These are phyloP conservation scores for Tilletia indica DNA, from an alignment of 1,284 basidiomycete species.

Conservation along the genomic window DNA sequence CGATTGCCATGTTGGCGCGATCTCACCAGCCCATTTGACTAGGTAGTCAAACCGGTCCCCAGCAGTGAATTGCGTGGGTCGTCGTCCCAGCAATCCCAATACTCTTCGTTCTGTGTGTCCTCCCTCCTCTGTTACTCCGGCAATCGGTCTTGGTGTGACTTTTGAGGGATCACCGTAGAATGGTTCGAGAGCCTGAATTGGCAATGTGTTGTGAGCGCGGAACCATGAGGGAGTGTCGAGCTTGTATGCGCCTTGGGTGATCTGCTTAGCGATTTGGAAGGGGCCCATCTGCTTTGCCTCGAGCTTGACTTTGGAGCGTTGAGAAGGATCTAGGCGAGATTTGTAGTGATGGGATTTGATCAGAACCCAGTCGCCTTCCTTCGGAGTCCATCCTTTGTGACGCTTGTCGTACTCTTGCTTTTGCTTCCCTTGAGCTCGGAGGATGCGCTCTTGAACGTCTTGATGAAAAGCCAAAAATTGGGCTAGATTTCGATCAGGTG, in stretches of 20 bases:
- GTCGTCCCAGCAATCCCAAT: not conserved
- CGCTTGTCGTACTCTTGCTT: not conserved
- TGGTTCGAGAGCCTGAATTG: not conserved
- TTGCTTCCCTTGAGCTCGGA: not conserved
- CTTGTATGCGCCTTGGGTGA: not conserved
- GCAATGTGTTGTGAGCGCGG: conserved; percentile 5
- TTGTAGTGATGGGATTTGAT: not conserved
- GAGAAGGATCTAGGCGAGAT: not conserved
- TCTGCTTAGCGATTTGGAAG: not conserved
- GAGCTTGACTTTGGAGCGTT: not conserved
- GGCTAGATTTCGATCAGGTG: not conserved
- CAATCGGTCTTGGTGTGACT: not conserved
- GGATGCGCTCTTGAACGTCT: too few species aligned
- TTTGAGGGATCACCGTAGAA: not conserved
- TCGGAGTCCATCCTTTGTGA: not conserved
- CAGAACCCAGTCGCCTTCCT: not conserved
- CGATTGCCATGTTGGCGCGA: not conserved
- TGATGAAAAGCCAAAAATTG: too few species aligned
- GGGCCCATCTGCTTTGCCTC: not conserved
- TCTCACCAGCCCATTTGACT: not conserved
- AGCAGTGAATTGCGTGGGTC: not conserved
- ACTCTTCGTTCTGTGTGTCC: not conserved
- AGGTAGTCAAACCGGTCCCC: not conserved
- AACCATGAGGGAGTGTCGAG: not conserved
- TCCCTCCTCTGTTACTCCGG: not conserved